Conservation (phyloP, 495 filamentous ascomycete genomes). For the Penicillium pancosmium region DNA sequence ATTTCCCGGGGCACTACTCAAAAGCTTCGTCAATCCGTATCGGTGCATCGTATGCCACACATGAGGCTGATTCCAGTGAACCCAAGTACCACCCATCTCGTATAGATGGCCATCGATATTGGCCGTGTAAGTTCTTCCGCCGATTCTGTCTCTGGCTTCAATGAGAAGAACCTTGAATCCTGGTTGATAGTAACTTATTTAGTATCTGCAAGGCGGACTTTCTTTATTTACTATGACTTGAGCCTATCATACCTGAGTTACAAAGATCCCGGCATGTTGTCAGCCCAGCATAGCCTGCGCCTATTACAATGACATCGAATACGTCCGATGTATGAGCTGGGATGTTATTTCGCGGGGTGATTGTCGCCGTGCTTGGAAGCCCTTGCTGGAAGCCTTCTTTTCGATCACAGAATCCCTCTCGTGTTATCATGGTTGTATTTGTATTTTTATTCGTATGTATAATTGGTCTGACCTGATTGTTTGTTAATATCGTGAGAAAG, state of each 20-base stretch:
- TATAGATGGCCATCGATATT: neutral
- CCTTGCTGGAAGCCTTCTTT: neutral
- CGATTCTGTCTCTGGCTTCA: neutral
- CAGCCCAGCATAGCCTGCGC: neutral
- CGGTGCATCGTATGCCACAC: neutral
- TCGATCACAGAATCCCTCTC: neutral
- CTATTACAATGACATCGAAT: neutral
- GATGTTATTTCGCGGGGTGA: neutral
- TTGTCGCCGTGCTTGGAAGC: neutral
- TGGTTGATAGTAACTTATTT: neutral
- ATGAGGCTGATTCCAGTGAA: neutral
- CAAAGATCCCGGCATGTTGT: neutral
- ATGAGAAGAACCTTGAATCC: neutral
- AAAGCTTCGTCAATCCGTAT: neutral
- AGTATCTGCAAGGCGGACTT: neutral
- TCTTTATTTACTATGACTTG: neutral
- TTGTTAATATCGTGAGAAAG: no score
- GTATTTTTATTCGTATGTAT: no score
- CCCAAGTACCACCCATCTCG: neutral
- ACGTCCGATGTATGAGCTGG: no score
- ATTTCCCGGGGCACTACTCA: neutral
- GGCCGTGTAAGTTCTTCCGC: neutral
- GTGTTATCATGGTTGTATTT: neutral
- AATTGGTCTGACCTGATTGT: no score
- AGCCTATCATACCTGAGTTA: neutral